phyloP scores from a whole-genome alignment of 140 eudicot genomes.

The Oenanthe javanica region DNA sequence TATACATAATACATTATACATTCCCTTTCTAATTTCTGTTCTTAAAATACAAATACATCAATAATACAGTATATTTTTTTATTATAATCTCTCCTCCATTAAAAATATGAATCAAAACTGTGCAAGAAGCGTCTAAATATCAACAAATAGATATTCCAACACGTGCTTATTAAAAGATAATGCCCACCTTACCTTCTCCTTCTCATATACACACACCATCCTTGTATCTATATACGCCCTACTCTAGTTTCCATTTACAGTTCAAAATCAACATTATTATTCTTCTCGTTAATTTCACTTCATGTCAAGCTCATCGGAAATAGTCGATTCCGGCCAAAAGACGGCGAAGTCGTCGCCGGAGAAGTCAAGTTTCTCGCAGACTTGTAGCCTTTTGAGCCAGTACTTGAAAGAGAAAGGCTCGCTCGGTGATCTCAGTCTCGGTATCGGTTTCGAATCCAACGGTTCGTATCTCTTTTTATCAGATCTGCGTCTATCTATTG shows the following conservation, averaged over 20 bases:
- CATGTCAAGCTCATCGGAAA: conserved; percentile 28
- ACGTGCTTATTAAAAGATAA: not conserved
- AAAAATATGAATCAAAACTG: not conserved
- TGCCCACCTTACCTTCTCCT: conserved; percentile 2
- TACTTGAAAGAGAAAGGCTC: conserved; percentile 49
- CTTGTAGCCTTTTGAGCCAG: conserved; percentile 44
- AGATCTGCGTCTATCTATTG: no score
- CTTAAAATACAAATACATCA: no score
- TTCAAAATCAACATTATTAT: not conserved
- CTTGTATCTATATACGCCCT: not conserved
- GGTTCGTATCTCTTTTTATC: conserved; percentile 8
- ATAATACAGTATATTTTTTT: no score
- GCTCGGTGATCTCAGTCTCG: conserved; percentile 34
- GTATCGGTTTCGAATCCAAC: conserved; percentile 13
- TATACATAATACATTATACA: no score
- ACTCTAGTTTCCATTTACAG: not conserved
- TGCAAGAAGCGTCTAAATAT: not conserved
- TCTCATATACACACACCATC: not conserved
- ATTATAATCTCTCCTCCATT: not conserved
- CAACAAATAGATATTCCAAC: not conserved
- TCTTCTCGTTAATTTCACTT: not conserved
- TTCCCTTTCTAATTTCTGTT: no score
- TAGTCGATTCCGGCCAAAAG: conserved; percentile 30
- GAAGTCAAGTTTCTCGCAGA: conserved; percentile 35
- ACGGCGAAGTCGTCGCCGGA: not conserved